Evolutionary conservation across 1,139 yeast species (phyloP).

Genomic region (Suhomyces bribrorum): DNA sequence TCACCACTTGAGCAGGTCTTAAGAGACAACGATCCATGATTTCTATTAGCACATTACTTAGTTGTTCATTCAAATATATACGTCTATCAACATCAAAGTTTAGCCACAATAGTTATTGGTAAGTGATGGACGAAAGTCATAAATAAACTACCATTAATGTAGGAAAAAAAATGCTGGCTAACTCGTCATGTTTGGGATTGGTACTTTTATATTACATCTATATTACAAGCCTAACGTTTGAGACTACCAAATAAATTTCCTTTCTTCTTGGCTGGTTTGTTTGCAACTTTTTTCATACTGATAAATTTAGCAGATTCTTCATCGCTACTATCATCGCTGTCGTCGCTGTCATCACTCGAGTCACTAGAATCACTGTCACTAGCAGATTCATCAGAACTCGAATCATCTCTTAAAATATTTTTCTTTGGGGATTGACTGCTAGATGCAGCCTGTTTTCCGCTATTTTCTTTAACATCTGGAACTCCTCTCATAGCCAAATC

Average conservation of each 20-base stretch:
- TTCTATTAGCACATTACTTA: conserved; percentile 1
- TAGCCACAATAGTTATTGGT: too few relatives aligned
- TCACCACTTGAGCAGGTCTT: conserved; percentile 6
- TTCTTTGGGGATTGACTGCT: conserved; percentile 4
- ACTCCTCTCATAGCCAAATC: conserved; percentile 60
- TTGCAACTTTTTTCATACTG: conserved; percentile 15
- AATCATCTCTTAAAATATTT: conserved; percentile 4
- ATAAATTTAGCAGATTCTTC: conserved; percentile 18
- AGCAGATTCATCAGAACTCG: conserved; percentile 9
- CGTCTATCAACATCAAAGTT: too few relatives aligned
- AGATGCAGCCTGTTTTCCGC: conserved; percentile 2
- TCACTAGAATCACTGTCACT: conserved; percentile 20
- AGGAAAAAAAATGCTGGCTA: too few relatives aligned
- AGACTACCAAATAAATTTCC: conserved; percentile 15
- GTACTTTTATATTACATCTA: conserved; percentile 1
- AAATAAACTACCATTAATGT: too few relatives aligned
- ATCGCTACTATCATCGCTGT: conserved; percentile 14
- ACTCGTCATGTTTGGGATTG: too few relatives aligned
- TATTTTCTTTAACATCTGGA: conserved; percentile 57
- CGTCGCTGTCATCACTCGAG: conserved; percentile 17
- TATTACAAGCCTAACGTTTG: conserved; percentile 7
- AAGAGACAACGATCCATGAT: neutral
- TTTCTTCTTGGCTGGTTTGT: conserved; percentile 12
- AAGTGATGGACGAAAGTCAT: neutral
- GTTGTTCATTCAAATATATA: too few relatives aligned